Evolutionary conservation across 768 basidiomycete species (phyloP).

Genomic region (Lenzites betulinus): DNA sequence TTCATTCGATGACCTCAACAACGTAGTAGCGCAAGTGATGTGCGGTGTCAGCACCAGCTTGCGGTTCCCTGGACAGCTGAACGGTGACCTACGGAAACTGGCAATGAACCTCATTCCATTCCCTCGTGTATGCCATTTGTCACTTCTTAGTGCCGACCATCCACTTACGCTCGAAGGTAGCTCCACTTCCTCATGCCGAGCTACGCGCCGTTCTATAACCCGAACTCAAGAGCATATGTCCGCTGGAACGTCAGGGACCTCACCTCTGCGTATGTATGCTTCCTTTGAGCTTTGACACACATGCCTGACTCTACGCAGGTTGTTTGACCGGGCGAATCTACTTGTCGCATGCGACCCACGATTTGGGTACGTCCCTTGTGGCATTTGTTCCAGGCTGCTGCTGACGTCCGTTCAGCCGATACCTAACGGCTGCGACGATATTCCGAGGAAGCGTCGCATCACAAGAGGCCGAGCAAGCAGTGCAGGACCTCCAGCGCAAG

Average conservation of each 20-base stretch:
- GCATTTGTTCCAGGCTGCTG: not conserved
- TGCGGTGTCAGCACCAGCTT: constrained; percentile 91
- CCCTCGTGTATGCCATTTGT: constrained; percentile 67
- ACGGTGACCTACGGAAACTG: constrained; percentile 88
- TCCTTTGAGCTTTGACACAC: not conserved
- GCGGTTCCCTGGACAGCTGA: constrained; percentile 92
- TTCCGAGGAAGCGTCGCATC: constrained; percentile 85
- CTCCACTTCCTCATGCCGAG: constrained; percentile 97
- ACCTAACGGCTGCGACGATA: constrained; percentile 84
- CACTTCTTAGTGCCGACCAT: not conserved
- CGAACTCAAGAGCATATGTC: constrained; percentile 61
- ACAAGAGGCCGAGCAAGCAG: constrained; percentile 64
- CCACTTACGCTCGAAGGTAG: constrained; percentile 37
- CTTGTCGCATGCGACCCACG: constrained; percentile 84
- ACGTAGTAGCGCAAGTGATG: constrained; percentile 87
- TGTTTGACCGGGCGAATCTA: constrained; percentile 80
- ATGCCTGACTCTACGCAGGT: constrained; percentile 37
- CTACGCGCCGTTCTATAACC: constrained; percentile 86
- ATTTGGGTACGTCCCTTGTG: constrained; percentile 55
- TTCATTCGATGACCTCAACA: constrained; percentile 67
- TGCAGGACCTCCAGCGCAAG: constrained; percentile 73
- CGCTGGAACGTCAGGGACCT: constrained; percentile 65
- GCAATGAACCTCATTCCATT: constrained; percentile 95
- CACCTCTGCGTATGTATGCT: constrained; percentile 62
- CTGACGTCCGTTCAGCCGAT: constrained; percentile 53